Evolutionary conservation across 495 filamentous ascomycete species (phyloP).

Genomic region (Glarea lozoyensis): DNA sequence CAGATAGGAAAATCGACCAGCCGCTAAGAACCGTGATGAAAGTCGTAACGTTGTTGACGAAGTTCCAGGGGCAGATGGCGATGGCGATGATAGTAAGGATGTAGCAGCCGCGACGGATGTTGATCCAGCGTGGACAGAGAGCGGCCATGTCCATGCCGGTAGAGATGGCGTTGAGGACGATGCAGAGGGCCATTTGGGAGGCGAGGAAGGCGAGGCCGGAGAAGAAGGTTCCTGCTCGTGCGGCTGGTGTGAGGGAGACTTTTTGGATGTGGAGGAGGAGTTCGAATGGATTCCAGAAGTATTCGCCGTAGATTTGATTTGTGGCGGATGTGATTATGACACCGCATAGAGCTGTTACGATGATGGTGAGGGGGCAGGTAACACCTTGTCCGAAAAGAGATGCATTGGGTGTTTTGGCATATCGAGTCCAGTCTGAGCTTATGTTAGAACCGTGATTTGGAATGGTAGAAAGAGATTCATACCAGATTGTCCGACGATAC

Average conservation of each 20-base stretch:
- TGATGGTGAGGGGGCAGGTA: constrained; percentile 15
- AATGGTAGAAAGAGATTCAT: not conserved
- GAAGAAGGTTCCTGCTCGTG: constrained; percentile 29
- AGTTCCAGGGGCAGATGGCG: constrained; percentile 42
- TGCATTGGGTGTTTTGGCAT: constrained; percentile 15
- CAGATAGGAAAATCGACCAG: constrained; percentile 40
- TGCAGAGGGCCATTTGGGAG: constrained; percentile 26
- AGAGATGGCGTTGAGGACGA: constrained; percentile 29
- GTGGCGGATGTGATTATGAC: constrained; percentile 29
- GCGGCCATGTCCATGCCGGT: constrained; percentile 38
- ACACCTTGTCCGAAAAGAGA: constrained; percentile 16
- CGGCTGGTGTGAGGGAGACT: constrained; percentile 17
- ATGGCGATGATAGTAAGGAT: constrained; percentile 35
- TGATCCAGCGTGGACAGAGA: constrained; percentile 38
- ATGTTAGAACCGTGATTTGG: not conserved
- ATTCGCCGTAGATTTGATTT: constrained; percentile 29
- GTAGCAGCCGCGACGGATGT: constrained; percentile 37
- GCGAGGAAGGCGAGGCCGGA: constrained; percentile 23
- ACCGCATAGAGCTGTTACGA: constrained; percentile 21
- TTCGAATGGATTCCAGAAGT: constrained; percentile 30
- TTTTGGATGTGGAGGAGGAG: constrained; percentile 19
- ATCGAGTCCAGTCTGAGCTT: constrained; percentile 16
- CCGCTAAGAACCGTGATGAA: constrained; percentile 41
- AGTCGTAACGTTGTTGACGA: constrained; percentile 36
- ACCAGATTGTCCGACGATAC: constrained; percentile 17